Base-by-base conservation (phyloP, 73 alveolate genomes). In the Urostyla sp. region DNA sequence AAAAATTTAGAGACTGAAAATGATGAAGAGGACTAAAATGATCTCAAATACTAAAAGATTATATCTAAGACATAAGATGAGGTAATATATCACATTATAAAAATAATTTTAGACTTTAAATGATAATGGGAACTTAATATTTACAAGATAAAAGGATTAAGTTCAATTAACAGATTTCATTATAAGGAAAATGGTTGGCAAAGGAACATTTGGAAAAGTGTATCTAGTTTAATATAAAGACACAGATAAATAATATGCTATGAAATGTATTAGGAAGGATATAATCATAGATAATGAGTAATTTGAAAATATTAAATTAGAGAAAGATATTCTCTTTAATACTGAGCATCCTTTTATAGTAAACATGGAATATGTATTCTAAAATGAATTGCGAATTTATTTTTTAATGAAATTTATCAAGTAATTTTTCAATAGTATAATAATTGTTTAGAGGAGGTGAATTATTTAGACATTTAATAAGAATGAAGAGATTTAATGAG, bases 131-230 rank as follows among this genome's bases (percentile, higher is more conserved):
- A 67, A 72, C 69, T 1, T 52, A 23, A 36, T 78, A 18, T 87
- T 92, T 75, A 52, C 94, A 20, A 84, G 54, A 69, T 82, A 75
- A 72, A 31, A 90, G 43, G 83, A 80, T 5, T 1, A 43, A 15
- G 95, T 87, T 31, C 85, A 74, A 72, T 67, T 94, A 11, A 76
- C 90, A 27, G 95, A 95, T 63, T 93, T 92, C 74, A 78, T 36
- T 10, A 43, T 91, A 1, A 30, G 66, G 37, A 91, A 78, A 83
- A 87, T 89, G 59, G 59, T 96, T 23, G 98, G 98, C 2, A 90
- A 90, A 75, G 99, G 99, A 6, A 86, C 94, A 16, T 92, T 94
- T 63, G 98, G 98, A 18, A 74, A 95, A 72, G 98, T 96, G 16
- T 87, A 80, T 38, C 87, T 96, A 30, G 98, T 94, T 13, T 73